phyloP scores from a whole-genome alignment of 73 alveolate genomes.

The Durusdinium trenchii region DNA sequence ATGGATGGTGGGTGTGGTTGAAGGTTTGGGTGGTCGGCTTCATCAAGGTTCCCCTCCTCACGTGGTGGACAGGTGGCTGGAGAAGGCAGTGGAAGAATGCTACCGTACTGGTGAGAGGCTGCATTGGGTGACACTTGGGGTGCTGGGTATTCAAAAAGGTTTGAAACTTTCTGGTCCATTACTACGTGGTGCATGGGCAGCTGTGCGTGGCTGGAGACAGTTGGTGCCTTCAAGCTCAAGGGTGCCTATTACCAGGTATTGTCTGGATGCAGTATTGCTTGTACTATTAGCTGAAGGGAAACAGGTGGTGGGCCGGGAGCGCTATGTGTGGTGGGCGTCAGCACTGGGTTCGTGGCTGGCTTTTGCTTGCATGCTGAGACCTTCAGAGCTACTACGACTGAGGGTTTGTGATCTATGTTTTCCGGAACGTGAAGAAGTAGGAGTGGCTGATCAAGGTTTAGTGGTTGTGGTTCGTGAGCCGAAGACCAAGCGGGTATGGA shows the following conservation, averaged over 20 bases:
- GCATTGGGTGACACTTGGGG: neutral
- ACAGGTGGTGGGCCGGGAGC: neutral
- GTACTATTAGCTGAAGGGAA: neutral
- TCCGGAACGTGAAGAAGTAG: neutral
- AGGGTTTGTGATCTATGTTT: neutral
- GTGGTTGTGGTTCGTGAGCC: constrained; percentile 8
- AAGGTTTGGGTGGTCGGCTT: neutral
- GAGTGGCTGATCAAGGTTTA: neutral
- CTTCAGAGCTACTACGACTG: neutral
- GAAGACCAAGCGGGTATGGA: constrained; percentile 23
- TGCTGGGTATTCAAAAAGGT: neutral
- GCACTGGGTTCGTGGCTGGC: neutral
- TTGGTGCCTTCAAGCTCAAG: neutral
- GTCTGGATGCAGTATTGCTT: neutral
- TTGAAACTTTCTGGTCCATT: neutral
- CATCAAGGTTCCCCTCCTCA: neutral
- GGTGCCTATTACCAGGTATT: neutral
- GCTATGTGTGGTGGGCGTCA: neutral
- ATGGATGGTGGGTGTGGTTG: neutral
- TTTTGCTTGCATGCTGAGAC: neutral
- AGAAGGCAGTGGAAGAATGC: neutral
- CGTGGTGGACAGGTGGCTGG: constrained; percentile 12
- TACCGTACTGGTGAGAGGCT: neutral
- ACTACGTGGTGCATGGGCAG: neutral
- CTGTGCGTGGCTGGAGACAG: neutral